A percentile compares a stretch with the other conserved stretches of the same genome.
Evolutionary conservation across 768 basidiomycete genomes (phyloP).

Genomic region (Suillus tomentosus): DNA sequence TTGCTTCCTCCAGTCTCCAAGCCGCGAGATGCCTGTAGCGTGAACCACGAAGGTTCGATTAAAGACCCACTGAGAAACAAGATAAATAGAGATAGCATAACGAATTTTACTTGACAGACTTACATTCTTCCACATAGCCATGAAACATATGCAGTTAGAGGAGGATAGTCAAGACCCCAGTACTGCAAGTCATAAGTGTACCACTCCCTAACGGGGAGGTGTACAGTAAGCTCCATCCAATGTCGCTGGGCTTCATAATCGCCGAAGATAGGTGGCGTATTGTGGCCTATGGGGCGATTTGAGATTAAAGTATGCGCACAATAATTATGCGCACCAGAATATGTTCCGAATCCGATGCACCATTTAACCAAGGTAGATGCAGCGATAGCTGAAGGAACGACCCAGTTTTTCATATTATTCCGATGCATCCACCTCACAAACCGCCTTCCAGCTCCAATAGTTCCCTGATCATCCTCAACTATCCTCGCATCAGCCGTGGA

Average conservation of each 20-base stretch:
- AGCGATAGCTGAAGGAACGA: slow-evolving; percentile 57
- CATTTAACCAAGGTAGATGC: slow-evolving; percentile 63
- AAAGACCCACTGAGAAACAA: slow-evolving; percentile 43
- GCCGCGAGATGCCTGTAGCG: slow-evolving; percentile 67
- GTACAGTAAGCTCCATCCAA: slow-evolving; percentile 91
- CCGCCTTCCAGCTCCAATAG: slow-evolving; percentile 51
- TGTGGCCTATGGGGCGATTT: slow-evolving; percentile 47
- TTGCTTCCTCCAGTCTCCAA: slow-evolving; percentile 67
- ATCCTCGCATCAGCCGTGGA: slow-evolving; percentile 18
- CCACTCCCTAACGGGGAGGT: slow-evolving; percentile 77
- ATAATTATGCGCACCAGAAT: slow-evolving; percentile 64
- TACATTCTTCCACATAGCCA: slow-evolving; percentile 81
- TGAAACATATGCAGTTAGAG: slow-evolving; percentile 86
- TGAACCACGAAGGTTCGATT: slow-evolving; percentile 68
- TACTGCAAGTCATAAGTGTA: slow-evolving; percentile 87
- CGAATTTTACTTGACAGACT: slow-evolving; percentile 35
- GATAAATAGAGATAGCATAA: slow-evolving; percentile 10
- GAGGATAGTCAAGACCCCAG: slow-evolving; percentile 96
- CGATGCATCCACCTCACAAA: slow-evolving; percentile 85
- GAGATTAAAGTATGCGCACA: background rate
- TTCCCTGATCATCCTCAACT: slow-evolving; percentile 22
- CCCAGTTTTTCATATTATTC: slow-evolving; percentile 57
- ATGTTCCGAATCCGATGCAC: slow-evolving; percentile 72
- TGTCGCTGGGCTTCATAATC: slow-evolving; percentile 95
- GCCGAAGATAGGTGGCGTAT: slow-evolving; percentile 81